Base-by-base conservation (phyloP, 2,329 filamentous ascomycete genomes). In the Cytospora chrysosperma region DNA sequence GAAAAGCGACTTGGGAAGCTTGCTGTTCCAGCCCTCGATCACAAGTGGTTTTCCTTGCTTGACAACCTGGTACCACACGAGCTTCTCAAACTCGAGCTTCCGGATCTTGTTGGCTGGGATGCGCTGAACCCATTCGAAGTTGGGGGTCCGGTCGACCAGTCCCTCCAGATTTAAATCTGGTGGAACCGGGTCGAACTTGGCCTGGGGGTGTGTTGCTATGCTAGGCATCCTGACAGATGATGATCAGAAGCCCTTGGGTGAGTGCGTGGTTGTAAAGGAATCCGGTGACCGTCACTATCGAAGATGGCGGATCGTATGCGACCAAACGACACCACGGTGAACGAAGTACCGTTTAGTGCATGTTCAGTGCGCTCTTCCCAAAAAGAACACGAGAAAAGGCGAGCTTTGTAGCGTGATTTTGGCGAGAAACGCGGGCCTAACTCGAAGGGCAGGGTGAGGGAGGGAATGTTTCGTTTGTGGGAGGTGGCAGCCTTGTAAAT, bases 171-270 rank as follows among this genome's bases (percentile, higher is more conserved):
- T 89, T 63, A 98, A 86, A 71, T 94, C 87, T 0, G 93, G 93
- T 0, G 93, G 86, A 54, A 98, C 91, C 1, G 94, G 93, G 75
- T 96, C 92, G 75, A 98, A 98, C 58, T 93, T 92, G 19, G 93
- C 92, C 72, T 92, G 89, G 0, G 92, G 92, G 70, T 93, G 88
- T 64, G 89, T 81, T 17, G 89, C 83, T 55, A 61, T 61, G 19
- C 82, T 79, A 61, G 91, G 90, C 93, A 97, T 97, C 30, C 71
- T 83, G 70, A 65, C 62, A 60, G 57, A 34, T 63, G 50, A 8
- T 54, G 52, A 15, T 40, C n/a, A 30, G 10, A 15, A 15, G 24
- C 6, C n/a, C n/a, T 19, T 51, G 10, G 19, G 37, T 19, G 32
- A 30, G 6, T 47, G 27, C 10, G 26, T 15, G 17, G 12, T n/a